Base-by-base conservation (phyloP, 805 yeast genomes). In the Sugiyamaella boreocaroliniensis region DNA sequence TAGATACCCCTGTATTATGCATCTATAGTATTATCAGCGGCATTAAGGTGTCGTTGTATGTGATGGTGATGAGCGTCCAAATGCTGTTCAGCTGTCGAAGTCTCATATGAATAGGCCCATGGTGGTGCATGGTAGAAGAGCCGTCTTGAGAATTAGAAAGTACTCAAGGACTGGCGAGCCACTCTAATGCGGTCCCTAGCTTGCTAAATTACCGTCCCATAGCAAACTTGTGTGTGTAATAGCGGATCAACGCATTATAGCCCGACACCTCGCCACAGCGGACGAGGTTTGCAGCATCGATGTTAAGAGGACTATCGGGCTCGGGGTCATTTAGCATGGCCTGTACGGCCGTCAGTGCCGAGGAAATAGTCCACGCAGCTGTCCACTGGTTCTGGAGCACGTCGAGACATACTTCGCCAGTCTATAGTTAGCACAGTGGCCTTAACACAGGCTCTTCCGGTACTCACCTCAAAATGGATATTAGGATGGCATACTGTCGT, bases 401-500 rank as follows among this genome's bases (percentile, higher is more conserved):
- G 48, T 71, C 74, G 6, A 71, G 53, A 53, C 74, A 71, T 2
- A 71, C 66, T 44, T 68, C 71, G 18, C 74, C 74, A 8, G 70
- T 68, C 50, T 62, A 43, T 4, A 34, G 44, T 32, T 32, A 45
- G 48, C 75, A 71, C 2, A 71, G 64, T 22, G 26, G 26, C 26
- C 26, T 22, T 22, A 22, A 22, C 26, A 22, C 6, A 6, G 26
- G 26, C 3, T 22, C 26, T 3, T 22, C n/a, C 6, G 26, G 37
- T 16, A 52, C 56, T 19, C 50, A 62, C 65, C 40, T 66, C 63
- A 47, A 68, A 66, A 52, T 68, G 65, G 49, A 70, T 63, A 46
- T 70, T 70, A 1, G 74, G 74, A 56, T 70, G 74, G 50, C 68
- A 59, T 40, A 63, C 68, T 16, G 49, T 58, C 16, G 64, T 63